Evolutionary conservation across 306 rosid species (phyloP).

Genomic region (Prunus salicina): DNA sequence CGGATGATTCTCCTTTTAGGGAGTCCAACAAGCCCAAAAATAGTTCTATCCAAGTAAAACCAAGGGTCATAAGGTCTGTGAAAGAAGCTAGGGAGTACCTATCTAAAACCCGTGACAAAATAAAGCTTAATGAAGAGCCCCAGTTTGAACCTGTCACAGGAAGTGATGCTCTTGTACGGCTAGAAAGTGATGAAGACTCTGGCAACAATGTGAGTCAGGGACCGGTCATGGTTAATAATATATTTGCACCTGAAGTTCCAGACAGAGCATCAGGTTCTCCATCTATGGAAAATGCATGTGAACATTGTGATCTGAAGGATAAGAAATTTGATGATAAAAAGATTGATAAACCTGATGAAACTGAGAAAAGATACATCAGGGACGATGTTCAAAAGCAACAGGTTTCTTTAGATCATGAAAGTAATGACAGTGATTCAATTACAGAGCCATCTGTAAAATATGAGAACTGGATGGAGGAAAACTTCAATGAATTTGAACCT

Average conservation of each 20-base stretch:
- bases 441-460: constrained; percentile 31
- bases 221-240: constrained; percentile 18
- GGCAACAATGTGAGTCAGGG: constrained; percentile 21
- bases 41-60: constrained; percentile 38
- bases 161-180: constrained; percentile 30
- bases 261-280: constrained; percentile 37
- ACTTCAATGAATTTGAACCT: constrained; percentile 76
- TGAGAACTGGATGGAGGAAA: constrained; percentile 71
- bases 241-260: constrained; percentile 24
- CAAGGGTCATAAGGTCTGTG: constrained; percentile 70
- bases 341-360: constrained; percentile 29
- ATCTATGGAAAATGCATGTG: constrained; percentile 27
- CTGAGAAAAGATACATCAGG: constrained; percentile 22
- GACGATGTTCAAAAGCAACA: constrained; percentile 33
- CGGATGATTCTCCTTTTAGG: constrained; percentile 30
- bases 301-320: constrained; percentile 38
- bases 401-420: constrained; percentile 34
- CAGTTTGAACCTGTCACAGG: constrained; percentile 26
- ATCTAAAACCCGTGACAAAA: constrained; percentile 44
- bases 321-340: constrained; percentile 30
- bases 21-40: constrained; percentile 33
- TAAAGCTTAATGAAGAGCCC: constrained; percentile 26
- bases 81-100: constrained; percentile 89
- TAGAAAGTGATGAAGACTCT: constrained; percentile 31
- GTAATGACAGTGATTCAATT: constrained; percentile 29